phyloP scores from a whole-genome alignment of 192 early-diverging fungal genomes.

The Coemansia sp. region DNA sequence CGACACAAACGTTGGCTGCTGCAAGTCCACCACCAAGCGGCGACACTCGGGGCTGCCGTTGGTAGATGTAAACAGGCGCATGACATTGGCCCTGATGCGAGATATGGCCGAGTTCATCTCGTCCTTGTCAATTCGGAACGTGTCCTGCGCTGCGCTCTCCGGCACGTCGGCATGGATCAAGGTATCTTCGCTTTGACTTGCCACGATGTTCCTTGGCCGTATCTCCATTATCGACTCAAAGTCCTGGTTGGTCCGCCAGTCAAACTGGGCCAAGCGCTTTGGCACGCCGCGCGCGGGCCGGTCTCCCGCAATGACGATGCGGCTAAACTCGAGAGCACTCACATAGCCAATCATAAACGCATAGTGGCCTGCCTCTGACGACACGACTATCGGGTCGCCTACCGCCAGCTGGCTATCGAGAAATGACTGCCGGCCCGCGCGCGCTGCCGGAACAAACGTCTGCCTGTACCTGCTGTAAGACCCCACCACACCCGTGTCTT shows the following conservation, averaged over 20 bases:
- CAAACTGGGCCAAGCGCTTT: slow-evolving; percentile 52
- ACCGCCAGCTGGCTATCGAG: slow-evolving; percentile 44
- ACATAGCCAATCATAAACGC: slow-evolving; percentile 77
- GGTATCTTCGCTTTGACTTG: slow-evolving; percentile 10
- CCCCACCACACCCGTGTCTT: slow-evolving; percentile 24
- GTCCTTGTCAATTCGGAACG: slow-evolving; percentile 78
- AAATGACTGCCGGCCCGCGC: slow-evolving; percentile 13
- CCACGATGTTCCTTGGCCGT: slow-evolving; percentile 5
- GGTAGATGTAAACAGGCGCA: slow-evolving; percentile 59
- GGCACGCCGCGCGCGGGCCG: slow-evolving; percentile 65
- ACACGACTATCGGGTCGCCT: slow-evolving; percentile 81
- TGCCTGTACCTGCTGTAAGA: slow-evolving; percentile 35
- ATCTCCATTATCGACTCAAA: slow-evolving; percentile 45
- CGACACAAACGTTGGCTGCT: slow-evolving; percentile 59
- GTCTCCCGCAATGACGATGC: slow-evolving; percentile 58
- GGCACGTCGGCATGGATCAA: slow-evolving; percentile 26
- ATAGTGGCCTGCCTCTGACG: slow-evolving; percentile 66
- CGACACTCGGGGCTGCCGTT: slow-evolving; percentile 56
- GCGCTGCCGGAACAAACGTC: slow-evolving; percentile 16
- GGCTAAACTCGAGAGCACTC: slow-evolving; percentile 43
- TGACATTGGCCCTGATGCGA: slow-evolving; percentile 68
- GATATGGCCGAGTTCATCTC: slow-evolving; percentile 67
- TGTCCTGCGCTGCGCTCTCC: slow-evolving; percentile 23
- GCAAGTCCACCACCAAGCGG: slow-evolving; percentile 75
- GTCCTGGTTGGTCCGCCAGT: slow-evolving; percentile 56